These are phyloP conservation scores for Boletus fagicola DNA, from an alignment of 768 basidiomycete species.

Conservation along the genomic window DNA sequence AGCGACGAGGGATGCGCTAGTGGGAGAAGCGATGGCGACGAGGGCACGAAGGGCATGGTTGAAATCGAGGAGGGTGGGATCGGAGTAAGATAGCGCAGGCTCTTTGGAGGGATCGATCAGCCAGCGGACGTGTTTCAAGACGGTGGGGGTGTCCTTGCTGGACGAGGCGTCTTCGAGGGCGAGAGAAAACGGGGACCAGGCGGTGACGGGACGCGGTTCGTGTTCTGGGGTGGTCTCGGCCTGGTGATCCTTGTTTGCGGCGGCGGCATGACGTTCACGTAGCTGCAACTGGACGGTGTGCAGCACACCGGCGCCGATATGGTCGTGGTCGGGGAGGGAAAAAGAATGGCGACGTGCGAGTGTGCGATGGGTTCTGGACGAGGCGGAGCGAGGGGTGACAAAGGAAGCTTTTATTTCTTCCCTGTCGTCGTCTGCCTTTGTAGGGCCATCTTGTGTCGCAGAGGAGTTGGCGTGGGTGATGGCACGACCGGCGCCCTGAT, in stretches of 20 bases:
- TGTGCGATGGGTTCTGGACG: constrained; percentile 39
- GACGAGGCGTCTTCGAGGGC: constrained; percentile 21
- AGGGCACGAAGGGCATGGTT: constrained; percentile 54
- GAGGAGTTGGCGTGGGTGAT: constrained; percentile 70
- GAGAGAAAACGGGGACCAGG: constrained; percentile 21
- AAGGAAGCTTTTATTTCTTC: constrained; percentile 46
- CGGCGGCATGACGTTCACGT: constrained; percentile 53
- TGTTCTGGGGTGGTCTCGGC: constrained; percentile 15
- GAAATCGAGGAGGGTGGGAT: constrained; percentile 51
- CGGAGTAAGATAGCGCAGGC: constrained; percentile 22
- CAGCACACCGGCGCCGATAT: constrained; percentile 50
- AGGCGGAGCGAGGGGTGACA: constrained; percentile 26
- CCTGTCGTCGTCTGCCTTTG: constrained; percentile 53
- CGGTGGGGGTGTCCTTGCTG: constrained; percentile 3
- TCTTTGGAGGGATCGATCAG: constrained; percentile 36
- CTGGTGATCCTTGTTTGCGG: constrained; percentile 25
- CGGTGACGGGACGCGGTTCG: constrained; percentile 25
- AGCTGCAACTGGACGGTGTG: constrained; percentile 63
- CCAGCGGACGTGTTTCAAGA: constrained; percentile 25
- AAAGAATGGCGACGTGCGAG: constrained; percentile 62
- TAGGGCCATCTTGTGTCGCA: constrained; percentile 49
- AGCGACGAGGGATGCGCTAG: constrained; percentile 57
- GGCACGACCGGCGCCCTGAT: constrained; percentile 65
- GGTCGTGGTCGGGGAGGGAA: constrained; percentile 43
- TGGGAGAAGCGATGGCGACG: constrained; percentile 38